Evolutionary conservation across 352 stramenopile genomes (phyloP).

Genomic region (Elongisporangium anandrum): DNA sequence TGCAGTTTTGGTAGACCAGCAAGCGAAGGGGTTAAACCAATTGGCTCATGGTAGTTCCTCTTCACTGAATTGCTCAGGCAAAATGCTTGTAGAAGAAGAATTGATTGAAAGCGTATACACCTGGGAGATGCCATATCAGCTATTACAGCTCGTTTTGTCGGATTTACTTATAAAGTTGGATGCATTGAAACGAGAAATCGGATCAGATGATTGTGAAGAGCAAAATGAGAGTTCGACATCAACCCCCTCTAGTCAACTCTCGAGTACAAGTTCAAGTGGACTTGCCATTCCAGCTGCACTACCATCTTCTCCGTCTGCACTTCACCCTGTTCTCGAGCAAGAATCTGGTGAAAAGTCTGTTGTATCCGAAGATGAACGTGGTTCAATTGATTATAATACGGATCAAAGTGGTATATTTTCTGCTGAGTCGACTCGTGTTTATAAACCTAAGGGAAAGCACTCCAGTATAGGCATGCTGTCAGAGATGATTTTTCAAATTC

Average conservation of each 20-base stretch:
- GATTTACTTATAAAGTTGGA: constrained; percentile 73
- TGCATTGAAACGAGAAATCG: constrained; percentile 47
- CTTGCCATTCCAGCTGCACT: constrained; percentile 22
- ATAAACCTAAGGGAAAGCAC: constrained; percentile 18
- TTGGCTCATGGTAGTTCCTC: neutral
- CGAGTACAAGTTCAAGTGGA: constrained; percentile 27
- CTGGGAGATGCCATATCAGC: constrained; percentile 83
- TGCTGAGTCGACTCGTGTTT: neutral
- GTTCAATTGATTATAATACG: neutral
- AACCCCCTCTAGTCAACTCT: constrained; percentile 51
- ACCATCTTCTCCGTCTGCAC: constrained; percentile 17
- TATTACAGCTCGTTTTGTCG: constrained; percentile 72
- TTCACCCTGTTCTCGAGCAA: constrained; percentile 33
- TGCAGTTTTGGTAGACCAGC: neutral
- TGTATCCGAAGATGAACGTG: neutral
- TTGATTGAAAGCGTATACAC: constrained; percentile 87
- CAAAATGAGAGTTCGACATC: constrained; percentile 29
- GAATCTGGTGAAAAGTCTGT: constrained; percentile 7
- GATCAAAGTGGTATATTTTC: neutral
- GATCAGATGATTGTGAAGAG: constrained; percentile 25
- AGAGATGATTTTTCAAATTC: constrained; percentile 86
- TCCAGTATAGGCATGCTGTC: constrained; percentile 75
- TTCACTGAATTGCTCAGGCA: constrained; percentile 16
- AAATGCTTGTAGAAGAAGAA: constrained; percentile 83
- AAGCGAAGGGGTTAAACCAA: neutral